A percentile compares a stretch with the other conserved stretches of the same genome.
Evolutionary conservation across 495 filamentous ascomycete species (phyloP).

Genomic region (Talaromyces wortmannii): DNA sequence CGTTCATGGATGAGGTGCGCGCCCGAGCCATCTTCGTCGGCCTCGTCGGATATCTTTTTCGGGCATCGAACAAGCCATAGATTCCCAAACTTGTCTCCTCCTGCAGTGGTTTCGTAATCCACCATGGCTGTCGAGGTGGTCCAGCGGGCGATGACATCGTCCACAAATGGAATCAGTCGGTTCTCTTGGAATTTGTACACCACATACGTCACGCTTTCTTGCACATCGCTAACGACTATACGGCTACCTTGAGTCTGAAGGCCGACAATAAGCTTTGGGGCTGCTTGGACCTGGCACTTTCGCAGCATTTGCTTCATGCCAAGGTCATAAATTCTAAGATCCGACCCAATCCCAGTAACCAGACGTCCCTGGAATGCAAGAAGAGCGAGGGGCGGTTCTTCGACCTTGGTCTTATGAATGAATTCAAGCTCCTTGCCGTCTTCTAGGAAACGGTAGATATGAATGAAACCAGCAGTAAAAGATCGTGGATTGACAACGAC

Average conservation of each 20-base stretch:
- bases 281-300: conserved; percentile 77
- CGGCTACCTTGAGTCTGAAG: conserved; percentile 88
- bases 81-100: conserved; percentile 97
- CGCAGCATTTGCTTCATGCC: conserved; percentile 86
- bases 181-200: conserved; percentile 94
- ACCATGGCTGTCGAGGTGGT: conserved; percentile 86
- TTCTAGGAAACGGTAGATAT: conserved; percentile 87
- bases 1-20: conserved; percentile 84
- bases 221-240: conserved; percentile 85
- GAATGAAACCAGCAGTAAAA: conserved; percentile 73
- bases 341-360: conserved; percentile 73
- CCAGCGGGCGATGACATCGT: conserved; percentile 84
- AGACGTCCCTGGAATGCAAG: conserved; percentile 88
- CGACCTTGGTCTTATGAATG: conserved; percentile 90
- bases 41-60: conserved; percentile 75
- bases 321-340: conserved; percentile 81
- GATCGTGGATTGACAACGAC: conserved; percentile 70
- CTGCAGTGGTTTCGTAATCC: conserved; percentile 93
- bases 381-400: conserved; percentile 82
- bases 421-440: conserved; percentile 84
- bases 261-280: conserved; percentile 75
- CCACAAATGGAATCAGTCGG: conserved; percentile 81
- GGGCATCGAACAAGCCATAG: conserved; percentile 88
- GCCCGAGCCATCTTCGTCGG: conserved; percentile 87
- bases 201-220: conserved; percentile 82